Evolutionary conservation across 2,329 filamentous ascomycete genomes (phyloP).

Genomic region (Coniochaeta sp.): DNA sequence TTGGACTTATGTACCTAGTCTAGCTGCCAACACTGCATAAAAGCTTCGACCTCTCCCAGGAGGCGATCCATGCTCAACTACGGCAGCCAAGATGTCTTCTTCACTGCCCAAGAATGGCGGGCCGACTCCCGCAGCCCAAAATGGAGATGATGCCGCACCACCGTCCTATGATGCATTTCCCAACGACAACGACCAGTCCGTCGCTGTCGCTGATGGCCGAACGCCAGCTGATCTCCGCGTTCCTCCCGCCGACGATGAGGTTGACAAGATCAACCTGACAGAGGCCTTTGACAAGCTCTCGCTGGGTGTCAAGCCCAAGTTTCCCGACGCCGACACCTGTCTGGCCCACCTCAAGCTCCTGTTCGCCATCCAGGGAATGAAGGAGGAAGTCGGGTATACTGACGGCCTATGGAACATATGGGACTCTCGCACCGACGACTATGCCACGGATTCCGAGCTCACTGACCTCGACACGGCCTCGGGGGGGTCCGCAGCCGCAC

Average conservation of each 20-base stretch:
- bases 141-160: neutral
- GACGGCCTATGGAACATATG: constrained; percentile 61
- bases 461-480: constrained; percentile 1
- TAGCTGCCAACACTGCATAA: neutral
- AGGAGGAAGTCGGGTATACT: constrained; percentile 56
- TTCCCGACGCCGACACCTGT: constrained; percentile 47
- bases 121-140: neutral
- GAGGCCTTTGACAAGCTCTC: constrained; percentile 15
- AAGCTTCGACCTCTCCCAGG: neutral
- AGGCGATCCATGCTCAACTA: neutral
- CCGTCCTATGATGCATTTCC: neutral
- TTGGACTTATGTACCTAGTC: too few relatives aligned
- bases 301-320: constrained; percentile 5
- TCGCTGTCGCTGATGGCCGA: neutral
- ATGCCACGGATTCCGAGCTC: constrained; percentile 2
- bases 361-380: constrained; percentile 58
- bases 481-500: neutral
- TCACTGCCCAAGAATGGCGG: neutral
- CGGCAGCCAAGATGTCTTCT: constrained; percentile 1
- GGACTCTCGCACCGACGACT: constrained; percentile 32
- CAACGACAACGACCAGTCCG: neutral
- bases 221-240: neutral
- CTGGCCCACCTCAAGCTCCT: constrained; percentile 70
- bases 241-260: constrained; percentile 1
- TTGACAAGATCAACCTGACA: constrained; percentile 6